A percentile compares a stretch with the other conserved stretches of the same genome.
These are phyloP conservation scores for Fistulina hepatica DNA, from an alignment of 1,284 basidiomycete species.

Conservation along the genomic window DNA sequence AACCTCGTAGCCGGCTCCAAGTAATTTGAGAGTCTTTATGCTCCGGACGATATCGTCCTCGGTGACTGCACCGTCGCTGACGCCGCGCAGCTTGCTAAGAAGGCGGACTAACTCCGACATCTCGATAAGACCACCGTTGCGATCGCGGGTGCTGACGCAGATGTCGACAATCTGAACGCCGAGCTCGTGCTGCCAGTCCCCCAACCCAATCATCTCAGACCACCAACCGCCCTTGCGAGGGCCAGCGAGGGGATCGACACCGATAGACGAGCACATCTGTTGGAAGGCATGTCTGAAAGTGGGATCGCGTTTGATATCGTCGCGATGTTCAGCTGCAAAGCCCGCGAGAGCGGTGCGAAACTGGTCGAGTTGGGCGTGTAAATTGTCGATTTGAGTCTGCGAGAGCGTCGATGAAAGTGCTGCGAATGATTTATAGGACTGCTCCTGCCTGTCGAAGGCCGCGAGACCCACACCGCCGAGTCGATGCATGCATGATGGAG, in stretches of 20 bases:
- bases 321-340: slow-evolving; percentile 79
- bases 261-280: slow-evolving; percentile 91
- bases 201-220: slow-evolving; percentile 76
- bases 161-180: slow-evolving; percentile 97
- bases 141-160: slow-evolving; percentile 79
- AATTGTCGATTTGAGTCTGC: slow-evolving; percentile 62
- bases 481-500: slow-evolving; percentile 41
- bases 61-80: slow-evolving; percentile 53
- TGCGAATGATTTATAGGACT: slow-evolving; percentile 67
- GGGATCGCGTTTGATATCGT: slow-evolving; percentile 79
- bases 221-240: slow-evolving; percentile 83
- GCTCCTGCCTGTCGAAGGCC: slow-evolving; percentile 64
- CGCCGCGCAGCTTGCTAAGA: slow-evolving; percentile 65
- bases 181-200: slow-evolving; percentile 94
- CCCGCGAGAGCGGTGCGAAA: slow-evolving; percentile 75
- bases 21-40: slow-evolving; percentile 79
- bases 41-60: slow-evolving; percentile 80
- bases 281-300: slow-evolving; percentile 89
- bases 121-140: slow-evolving; percentile 88
- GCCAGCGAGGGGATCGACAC: slow-evolving; percentile 89
- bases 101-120: slow-evolving; percentile 77
- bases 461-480: slow-evolving; percentile 65
- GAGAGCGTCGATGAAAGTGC: slow-evolving; percentile 75
- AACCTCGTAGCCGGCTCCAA: slow-evolving; percentile 85
- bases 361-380: slow-evolving; percentile 73